These are phyloP conservation scores for Gymnopus androsaceus DNA, from an alignment of 1,284 basidiomycete species.

Conservation along the genomic window DNA sequence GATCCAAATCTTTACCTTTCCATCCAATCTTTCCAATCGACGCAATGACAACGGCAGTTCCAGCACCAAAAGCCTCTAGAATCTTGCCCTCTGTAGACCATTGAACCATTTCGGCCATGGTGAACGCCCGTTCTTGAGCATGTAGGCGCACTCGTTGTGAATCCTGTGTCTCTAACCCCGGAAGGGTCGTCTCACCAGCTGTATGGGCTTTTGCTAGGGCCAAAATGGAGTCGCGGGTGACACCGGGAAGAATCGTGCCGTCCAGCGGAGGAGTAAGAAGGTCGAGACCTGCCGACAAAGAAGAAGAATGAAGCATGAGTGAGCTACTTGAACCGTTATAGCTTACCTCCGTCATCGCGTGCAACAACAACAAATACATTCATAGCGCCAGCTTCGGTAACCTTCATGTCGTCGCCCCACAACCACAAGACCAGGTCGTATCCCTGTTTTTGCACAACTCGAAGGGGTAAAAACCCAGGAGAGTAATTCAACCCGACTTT, in stretches of 20 bases:
- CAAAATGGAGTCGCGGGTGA: slow-evolving; percentile 77
- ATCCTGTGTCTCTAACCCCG: slow-evolving; percentile 44
- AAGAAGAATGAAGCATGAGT: slow-evolving; percentile 1
- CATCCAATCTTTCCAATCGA: slow-evolving; percentile 60
- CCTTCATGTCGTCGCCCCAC: slow-evolving; percentile 36
- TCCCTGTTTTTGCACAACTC: slow-evolving; percentile 61
- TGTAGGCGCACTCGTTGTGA: slow-evolving; percentile 43
- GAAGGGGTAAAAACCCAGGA: slow-evolving; percentile 66
- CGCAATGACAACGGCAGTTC: slow-evolving; percentile 69
- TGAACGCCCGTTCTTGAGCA: slow-evolving; percentile 60
- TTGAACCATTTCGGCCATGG: slow-evolving; percentile 59
- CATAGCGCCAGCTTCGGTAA: slow-evolving; percentile 69
- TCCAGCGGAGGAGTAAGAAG: slow-evolving; percentile 76
- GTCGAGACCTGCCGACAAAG: slow-evolving; percentile 50
- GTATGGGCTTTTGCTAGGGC: slow-evolving; percentile 55
- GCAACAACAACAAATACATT: slow-evolving; percentile 65
- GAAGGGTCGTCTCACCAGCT: slow-evolving; percentile 34
- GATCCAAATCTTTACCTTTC: slow-evolving; percentile 41
- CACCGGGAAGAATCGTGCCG: slow-evolving; percentile 72
- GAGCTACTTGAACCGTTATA: too few species aligned
- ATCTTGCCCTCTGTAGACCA: slow-evolving; percentile 54
- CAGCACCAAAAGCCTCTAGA: slow-evolving; percentile 72
- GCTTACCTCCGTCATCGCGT: slow-evolving; percentile 47
- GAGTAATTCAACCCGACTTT: slow-evolving; percentile 77
- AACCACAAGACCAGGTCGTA: slow-evolving; percentile 61